phyloP scores from a whole-genome alignment of 345 rosid species.

The Cochlearia excelsa region DNA sequence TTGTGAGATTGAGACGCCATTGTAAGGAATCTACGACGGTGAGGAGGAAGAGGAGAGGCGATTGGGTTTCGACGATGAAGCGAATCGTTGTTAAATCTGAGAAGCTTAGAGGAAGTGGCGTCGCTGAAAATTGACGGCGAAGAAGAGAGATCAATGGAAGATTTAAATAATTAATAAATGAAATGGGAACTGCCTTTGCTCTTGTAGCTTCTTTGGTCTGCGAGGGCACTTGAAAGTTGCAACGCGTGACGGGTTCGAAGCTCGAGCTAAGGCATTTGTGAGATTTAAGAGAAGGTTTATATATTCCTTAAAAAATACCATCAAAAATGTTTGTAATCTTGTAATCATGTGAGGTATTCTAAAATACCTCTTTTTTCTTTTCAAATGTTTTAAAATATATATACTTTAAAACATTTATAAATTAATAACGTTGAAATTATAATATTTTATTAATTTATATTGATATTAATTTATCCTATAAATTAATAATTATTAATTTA shows the following conservation, averaged over 20 bases:
- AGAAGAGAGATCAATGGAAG: conserved; percentile 23
- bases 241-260: neutral
- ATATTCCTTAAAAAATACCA: too few relatives aligned
- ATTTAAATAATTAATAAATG: neutral
- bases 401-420: too few relatives aligned
- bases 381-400: too few relatives aligned
- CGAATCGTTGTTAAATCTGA: conserved; percentile 8
- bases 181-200: fast-evolving
- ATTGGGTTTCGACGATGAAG: neutral
- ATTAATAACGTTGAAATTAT: too few relatives aligned
- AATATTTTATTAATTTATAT: too few relatives aligned
- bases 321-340: too few relatives aligned
- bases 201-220: conserved; percentile 4
- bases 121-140: conserved; percentile 10
- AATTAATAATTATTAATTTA: too few relatives aligned
- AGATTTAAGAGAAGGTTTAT: too few relatives aligned
- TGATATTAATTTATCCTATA: too few relatives aligned
- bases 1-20: conserved; percentile 23
- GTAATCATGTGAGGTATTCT: too few relatives aligned
- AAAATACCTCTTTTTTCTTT: too few relatives aligned
- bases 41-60: conserved; percentile 5
- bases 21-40: neutral
- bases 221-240: neutral
- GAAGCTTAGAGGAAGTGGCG: conserved; percentile 18
- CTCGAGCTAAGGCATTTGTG: neutral